Conservation (phyloP, 345 rosid genomes). For the Tarenaya hassleriana region DNA sequence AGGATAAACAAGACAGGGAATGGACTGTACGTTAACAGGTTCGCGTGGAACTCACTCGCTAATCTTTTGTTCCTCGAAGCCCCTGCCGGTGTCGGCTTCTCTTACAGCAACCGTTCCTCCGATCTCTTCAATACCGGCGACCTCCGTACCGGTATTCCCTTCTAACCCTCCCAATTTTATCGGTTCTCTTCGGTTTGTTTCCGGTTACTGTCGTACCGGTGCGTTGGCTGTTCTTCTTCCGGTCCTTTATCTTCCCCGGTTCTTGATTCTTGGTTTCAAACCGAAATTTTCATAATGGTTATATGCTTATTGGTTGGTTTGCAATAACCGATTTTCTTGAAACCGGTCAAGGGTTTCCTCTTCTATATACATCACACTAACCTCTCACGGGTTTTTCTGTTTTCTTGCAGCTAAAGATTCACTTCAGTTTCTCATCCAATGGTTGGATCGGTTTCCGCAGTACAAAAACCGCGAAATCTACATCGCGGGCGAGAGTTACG, state of each 20-base stretch:
- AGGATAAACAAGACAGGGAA: slow-evolving; percentile 72
- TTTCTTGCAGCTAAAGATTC: slow-evolving; percentile 61
- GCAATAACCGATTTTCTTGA: too few relatives aligned
- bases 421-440: slow-evolving; percentile 60
- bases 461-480: slow-evolving; percentile 49
- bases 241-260: too few relatives aligned
- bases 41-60: slow-evolving; percentile 84
- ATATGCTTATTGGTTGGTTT: too few relatives aligned
- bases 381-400: too few relatives aligned
- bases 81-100: slow-evolving; percentile 98
- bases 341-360: too few relatives aligned
- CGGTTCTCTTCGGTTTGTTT: not conserved
- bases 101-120: slow-evolving; percentile 79
- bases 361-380: too few relatives aligned
- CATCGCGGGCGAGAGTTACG: slow-evolving; percentile 96
- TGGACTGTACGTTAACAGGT: slow-evolving; percentile 76
- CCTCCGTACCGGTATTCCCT: slow-evolving; percentile 75
- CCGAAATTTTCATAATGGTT: too few relatives aligned
- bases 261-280: too few relatives aligned
- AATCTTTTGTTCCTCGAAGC: slow-evolving; percentile 91
- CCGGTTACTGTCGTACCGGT: not conserved
- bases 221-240: too few relatives aligned
- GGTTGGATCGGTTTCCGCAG: slow-evolving; percentile 72
- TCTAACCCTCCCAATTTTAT: not conserved
- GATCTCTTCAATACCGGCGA: slow-evolving; percentile 83